A percentile compares a stretch with the other conserved stretches of the same genome.
Evolutionary conservation across 2,329 filamentous ascomycete species (phyloP).

Genomic region (Talaromyces atroroseus): DNA sequence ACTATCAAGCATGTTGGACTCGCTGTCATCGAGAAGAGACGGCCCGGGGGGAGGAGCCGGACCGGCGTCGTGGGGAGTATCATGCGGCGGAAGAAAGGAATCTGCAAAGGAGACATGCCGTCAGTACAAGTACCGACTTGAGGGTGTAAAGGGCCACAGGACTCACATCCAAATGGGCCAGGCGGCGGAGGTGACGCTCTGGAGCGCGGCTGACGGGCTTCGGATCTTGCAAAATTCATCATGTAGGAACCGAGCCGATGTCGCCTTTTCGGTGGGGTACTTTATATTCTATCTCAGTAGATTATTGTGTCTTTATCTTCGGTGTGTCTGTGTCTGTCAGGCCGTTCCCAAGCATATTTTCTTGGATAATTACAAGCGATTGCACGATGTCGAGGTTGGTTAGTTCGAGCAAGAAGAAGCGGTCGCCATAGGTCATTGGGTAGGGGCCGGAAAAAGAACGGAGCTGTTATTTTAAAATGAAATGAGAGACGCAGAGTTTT

Average conservation of each 20-base stretch:
- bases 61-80: conserved; percentile 42
- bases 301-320: not conserved
- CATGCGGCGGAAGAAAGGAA: conserved; percentile 30
- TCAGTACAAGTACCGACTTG: not conserved
- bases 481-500: not conserved
- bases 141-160: not conserved
- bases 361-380: not conserved
- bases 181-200: conserved; percentile 46
- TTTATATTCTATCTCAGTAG: not conserved
- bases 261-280: not conserved
- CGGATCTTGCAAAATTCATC: conserved; percentile 30
- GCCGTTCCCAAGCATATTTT: conserved; percentile 5
- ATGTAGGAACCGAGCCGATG: conserved; percentile 11
- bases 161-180: conserved; percentile 65
- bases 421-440: not conserved
- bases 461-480: not conserved
- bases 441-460: not conserved
- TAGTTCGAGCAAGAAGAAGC: not conserved
- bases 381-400: conserved; percentile 6
- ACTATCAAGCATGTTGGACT: conserved; percentile 51
- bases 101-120: conserved; percentile 19
- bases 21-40: conserved; percentile 57
- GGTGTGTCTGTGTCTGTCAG: not conserved
- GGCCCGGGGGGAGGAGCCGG: conserved; percentile 61
- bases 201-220: conserved; percentile 39